phyloP scores from a whole-genome alignment of 1,284 basidiomycete genomes.

The Cerioporus squamosus region DNA sequence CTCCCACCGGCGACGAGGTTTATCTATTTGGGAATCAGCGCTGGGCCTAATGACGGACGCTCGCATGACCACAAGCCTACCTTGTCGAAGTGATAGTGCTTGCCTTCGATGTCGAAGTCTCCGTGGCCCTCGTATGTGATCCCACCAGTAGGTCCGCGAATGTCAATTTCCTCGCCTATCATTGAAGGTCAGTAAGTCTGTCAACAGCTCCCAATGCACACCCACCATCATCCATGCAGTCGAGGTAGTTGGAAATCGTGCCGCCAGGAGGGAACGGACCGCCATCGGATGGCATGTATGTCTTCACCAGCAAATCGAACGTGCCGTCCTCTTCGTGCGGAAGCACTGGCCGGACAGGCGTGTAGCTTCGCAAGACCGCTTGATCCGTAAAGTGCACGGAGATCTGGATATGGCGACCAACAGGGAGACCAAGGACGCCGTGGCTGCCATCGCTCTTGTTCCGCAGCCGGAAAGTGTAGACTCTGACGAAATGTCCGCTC shows the following conservation, averaged over 20 bases:
- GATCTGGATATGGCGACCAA: slow-evolving; percentile 28
- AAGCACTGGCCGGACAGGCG: slow-evolving; percentile 27
- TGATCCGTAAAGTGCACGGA: slow-evolving; percentile 31
- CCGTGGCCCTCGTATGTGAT: slow-evolving; percentile 27
- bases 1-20: slow-evolving; percentile 31
- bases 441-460: slow-evolving; percentile 15
- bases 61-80: background rate
- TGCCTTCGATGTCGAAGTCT: slow-evolving; percentile 24
- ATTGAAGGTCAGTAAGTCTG: background rate
- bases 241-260: slow-evolving; percentile 31
- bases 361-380: slow-evolving; percentile 29
- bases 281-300: slow-evolving; percentile 24
- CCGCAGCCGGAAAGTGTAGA: slow-evolving; percentile 29
- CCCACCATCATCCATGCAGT: slow-evolving; percentile 28
- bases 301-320: slow-evolving; percentile 32
- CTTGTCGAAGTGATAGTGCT: slow-evolving; percentile 23
- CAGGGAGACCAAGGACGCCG: slow-evolving; percentile 24
- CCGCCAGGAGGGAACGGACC: slow-evolving; percentile 27
- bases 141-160: slow-evolving; percentile 29
- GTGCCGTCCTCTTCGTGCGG: slow-evolving; percentile 30
- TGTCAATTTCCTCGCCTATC: slow-evolving; percentile 29
- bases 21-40: slow-evolving; percentile 13
- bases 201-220: background rate
- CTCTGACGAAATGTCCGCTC: background rate
- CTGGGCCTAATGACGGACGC: no score